phyloP scores from a whole-genome alignment of 495 filamentous ascomycete species.

The Chlorociboria aeruginascens region DNA sequence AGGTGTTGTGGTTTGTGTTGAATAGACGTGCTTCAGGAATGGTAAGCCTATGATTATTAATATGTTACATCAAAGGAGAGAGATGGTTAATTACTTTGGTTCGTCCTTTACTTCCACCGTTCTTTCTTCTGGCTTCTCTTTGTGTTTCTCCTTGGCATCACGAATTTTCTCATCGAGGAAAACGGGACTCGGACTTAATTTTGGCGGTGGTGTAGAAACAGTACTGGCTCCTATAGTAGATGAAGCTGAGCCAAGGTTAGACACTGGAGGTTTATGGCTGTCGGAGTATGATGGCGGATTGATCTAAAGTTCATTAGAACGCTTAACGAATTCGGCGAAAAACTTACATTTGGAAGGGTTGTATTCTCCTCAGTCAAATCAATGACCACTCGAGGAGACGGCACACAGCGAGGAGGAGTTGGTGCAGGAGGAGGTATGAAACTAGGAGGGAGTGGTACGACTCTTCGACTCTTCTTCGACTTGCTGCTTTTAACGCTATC shows the following conservation, averaged over 20 bases:
- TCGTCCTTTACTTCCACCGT: not conserved
- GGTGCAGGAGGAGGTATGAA: not conserved
- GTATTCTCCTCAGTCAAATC: not conserved
- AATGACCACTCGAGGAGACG: not conserved
- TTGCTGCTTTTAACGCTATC: not conserved
- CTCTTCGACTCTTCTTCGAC: not conserved
- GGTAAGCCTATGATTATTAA: constrained; percentile 3
- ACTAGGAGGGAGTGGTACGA: not conserved
- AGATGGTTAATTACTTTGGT: not conserved
- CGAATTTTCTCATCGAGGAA: not conserved
- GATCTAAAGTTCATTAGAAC: not conserved
- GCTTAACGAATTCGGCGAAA: not conserved
- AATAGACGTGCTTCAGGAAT: constrained; percentile 11
- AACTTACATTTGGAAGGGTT: not conserved
- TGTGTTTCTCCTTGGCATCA: no score
- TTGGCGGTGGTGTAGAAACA: not conserved
- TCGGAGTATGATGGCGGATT: constrained; percentile 11
- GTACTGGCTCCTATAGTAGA: not conserved
- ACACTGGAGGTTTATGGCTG: not conserved
- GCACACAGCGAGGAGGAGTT: not conserved
- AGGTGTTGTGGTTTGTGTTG: constrained; percentile 5
- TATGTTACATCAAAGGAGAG: not conserved
- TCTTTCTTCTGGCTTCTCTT: no score
- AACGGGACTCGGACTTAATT: not conserved
- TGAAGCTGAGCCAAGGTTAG: not conserved